Conservation (phyloP, 305 asterid genomes). For the Fraxinus platypoda region DNA sequence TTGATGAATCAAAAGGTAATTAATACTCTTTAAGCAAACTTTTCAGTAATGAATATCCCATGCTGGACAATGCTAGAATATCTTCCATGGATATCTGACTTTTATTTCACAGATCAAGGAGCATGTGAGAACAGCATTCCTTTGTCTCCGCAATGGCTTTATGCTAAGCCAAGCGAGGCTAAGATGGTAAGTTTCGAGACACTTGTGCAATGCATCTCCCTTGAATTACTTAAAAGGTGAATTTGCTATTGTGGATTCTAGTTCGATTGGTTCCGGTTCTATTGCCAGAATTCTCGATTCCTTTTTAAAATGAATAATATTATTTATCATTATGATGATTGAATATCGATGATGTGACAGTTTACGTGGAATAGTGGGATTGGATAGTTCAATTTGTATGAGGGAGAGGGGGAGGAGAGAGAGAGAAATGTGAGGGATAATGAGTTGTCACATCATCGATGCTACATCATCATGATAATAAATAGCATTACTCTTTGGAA, state of each 20-base stretch:
- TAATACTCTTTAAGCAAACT: conserved; percentile 11
- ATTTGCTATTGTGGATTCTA: background rate
- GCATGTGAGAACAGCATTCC: conserved; percentile 76
- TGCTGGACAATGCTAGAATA: conserved; percentile 6
- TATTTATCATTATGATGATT: background rate
- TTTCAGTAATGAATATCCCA: conserved; percentile 2
- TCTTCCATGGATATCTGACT: conserved; percentile 11
- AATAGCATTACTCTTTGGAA: background rate
- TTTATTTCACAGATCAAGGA: conserved; percentile 61
- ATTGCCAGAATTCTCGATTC: background rate
- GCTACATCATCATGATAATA: background rate
- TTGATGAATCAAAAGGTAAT: conserved; percentile 78
- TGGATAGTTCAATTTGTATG: background rate
- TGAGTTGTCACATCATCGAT: background rate
- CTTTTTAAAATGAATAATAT: background rate
- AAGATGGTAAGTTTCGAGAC: conserved; percentile 49
- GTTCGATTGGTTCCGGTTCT: conserved; percentile 2
- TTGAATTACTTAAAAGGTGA: conserved; percentile 4
- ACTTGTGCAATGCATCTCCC: background rate
- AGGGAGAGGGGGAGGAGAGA: background rate
- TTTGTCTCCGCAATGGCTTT: conserved; percentile 96
- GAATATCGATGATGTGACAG: background rate
- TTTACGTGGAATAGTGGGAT: background rate
- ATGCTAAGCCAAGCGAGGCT: conserved; percentile 76
- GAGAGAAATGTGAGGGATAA: background rate